Evolutionary conservation across 2,329 filamentous ascomycete genomes (phyloP).

Genomic region (Curvularia lunata): DNA sequence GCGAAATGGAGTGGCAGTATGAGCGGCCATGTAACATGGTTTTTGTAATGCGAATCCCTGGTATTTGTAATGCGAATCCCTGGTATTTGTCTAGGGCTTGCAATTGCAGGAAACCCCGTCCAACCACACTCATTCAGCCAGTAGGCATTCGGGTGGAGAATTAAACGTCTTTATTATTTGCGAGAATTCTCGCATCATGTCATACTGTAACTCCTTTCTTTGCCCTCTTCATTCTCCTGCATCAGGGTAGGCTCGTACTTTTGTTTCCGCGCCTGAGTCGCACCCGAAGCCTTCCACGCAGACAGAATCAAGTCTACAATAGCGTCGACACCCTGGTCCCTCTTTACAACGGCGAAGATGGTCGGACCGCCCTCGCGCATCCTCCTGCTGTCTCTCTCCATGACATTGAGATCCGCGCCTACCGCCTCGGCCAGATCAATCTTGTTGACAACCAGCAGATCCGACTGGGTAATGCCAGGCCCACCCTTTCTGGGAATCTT

Average conservation of each 20-base stretch:
- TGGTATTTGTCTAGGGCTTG: neutral
- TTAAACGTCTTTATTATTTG: neutral
- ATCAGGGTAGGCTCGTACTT: constrained; percentile 44
- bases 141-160: too few species aligned
- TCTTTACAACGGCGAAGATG: constrained; percentile 97
- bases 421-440: constrained; percentile 90
- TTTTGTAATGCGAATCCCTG: neutral
- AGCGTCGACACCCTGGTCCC: constrained; percentile 80
- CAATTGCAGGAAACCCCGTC: neutral
- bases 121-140: neutral
- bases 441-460: constrained; percentile 95
- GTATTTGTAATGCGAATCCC: neutral
- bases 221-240: constrained; percentile 29
- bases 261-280: constrained; percentile 53
- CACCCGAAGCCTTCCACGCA: constrained; percentile 91
- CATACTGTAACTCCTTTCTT: constrained; percentile 22
- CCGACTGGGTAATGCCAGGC: constrained; percentile 95
- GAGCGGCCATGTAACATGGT: too few species aligned
- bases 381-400: constrained; percentile 92
- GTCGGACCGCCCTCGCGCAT: constrained; percentile 95
- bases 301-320: constrained; percentile 88
- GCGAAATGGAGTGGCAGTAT: too few species aligned
- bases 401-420: constrained; percentile 87
- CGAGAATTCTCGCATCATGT: neutral
- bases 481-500: constrained; percentile 97